Evolutionary conservation across 139 green algal genomes (phyloP), one percentile per base, ranked within the genome.

Genomic region (Coelastrella sp.): DNA sequence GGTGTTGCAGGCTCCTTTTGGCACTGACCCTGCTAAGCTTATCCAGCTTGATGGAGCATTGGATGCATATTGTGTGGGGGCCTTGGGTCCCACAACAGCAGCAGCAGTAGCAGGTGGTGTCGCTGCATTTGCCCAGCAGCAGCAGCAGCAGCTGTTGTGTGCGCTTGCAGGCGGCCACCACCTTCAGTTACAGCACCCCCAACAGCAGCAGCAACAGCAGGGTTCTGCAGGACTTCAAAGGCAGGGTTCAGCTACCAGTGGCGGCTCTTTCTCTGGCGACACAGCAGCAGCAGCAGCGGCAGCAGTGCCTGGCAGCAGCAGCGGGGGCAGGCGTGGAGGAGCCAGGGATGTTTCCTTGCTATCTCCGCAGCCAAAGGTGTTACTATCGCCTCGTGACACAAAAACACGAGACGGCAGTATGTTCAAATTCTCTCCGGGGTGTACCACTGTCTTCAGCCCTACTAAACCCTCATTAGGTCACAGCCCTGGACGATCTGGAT

Each of bases 341-440:
- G n/a, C 1, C 59, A 63, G 8, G 24, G 73, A 0, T 72, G 68
- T 56, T 49, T 20, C 27, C 66, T 8, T 25, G 57, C 27, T 27
- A 8, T 78, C 82, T 0, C 63, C 82, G 35, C 82, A 85, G 80
- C 80, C 80, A 14, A 80, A 58, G 74, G 74, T 87, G 65, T 25
- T 87, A 25, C 25, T 87, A 65, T 87, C 82, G 0, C 82, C 82
- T 0, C 27, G 65, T 20, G 82, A 87, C 15, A 63, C 27, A 11
- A 27, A 65, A 27, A 87, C 63, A 6, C 58, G 56, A 7, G 79
- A 85, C 22, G 79, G 79, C 79, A 35, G 22, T 8, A 5, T 85
- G 57, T 85, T 85, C 79, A 85, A 85, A 49, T 74, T 86, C 9
- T 27, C 11, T 6, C 59, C 81, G 4, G 81, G 81, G 57, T 85